These are phyloP conservation scores for Wallacemonas sp. DNA, from an alignment of 208 protist genomes.

Conservation along the genomic window DNA sequence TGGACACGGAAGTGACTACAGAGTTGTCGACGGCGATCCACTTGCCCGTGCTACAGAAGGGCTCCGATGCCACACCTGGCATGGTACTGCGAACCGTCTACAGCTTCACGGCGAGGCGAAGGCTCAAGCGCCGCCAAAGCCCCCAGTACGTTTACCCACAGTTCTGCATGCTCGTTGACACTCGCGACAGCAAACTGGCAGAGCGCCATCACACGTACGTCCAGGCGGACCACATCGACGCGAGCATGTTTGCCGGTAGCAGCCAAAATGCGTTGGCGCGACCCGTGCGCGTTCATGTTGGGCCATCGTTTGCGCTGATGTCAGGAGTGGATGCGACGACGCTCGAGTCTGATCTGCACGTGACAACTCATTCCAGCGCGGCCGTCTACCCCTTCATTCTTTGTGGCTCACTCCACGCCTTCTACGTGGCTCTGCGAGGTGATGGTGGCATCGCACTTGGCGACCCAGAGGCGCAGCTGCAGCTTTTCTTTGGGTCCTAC, in stretches of 20 bases:
- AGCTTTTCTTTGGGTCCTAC: slow-evolving; percentile 78
- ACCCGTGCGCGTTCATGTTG: too few relatives aligned
- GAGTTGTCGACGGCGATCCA: slow-evolving; percentile 53
- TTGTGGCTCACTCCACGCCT: slow-evolving; percentile 69
- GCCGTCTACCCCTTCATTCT: slow-evolving; percentile 55
- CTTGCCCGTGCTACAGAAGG: slow-evolving; percentile 52
- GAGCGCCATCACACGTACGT: slow-evolving; percentile 30
- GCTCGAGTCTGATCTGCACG: slow-evolving; percentile 54
- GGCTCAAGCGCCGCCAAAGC: background rate
- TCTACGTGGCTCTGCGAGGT: slow-evolving; percentile 60
- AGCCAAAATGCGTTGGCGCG: too few relatives aligned
- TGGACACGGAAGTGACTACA: slow-evolving; percentile 16
- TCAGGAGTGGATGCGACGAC: slow-evolving; percentile 47
- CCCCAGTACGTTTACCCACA: slow-evolving; percentile 32
- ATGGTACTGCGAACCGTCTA: slow-evolving; percentile 52
- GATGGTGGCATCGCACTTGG: slow-evolving; percentile 32
- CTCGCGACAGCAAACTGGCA: background rate
- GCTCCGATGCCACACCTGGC: slow-evolving; percentile 27
- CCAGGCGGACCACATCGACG: slow-evolving; percentile 57
- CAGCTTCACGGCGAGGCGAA: slow-evolving; percentile 44
- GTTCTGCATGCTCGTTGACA: slow-evolving; percentile 69
- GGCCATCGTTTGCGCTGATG: slow-evolving; percentile 48
- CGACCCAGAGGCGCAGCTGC: slow-evolving; percentile 68
- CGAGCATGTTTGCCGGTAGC: slow-evolving; percentile 13
- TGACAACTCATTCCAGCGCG: slow-evolving; percentile 24